Percentiles rank a stretch among this genome's conserved stretches.
Evolutionary conservation across 108 stramenopile genomes (phyloP).

Genomic region (Epithemia pelagica): DNA sequence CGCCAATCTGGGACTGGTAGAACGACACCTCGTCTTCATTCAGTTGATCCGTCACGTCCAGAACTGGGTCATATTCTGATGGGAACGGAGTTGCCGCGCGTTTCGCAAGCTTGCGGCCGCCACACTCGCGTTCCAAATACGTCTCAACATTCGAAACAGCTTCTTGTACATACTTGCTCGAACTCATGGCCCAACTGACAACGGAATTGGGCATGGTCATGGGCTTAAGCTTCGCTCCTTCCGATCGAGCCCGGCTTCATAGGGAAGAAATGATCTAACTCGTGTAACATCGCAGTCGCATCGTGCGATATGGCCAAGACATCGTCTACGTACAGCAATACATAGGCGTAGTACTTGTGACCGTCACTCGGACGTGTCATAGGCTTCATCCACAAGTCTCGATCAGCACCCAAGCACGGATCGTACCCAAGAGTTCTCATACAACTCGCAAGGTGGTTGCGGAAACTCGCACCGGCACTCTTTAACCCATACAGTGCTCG

Average conservation of each 20-base stretch:
- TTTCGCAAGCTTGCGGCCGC: not conserved
- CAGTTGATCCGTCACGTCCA: slow-evolving; percentile 7
- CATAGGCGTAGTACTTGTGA: slow-evolving; percentile 20
- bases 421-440: not conserved
- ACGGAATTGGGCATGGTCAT: slow-evolving; percentile 3
- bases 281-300: no score
- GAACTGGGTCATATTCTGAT: not conserved
- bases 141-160: slow-evolving; percentile 24
- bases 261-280: slow-evolving; percentile 1
- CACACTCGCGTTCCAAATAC: slow-evolving; percentile 8
- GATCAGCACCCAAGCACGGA: slow-evolving; percentile 1
- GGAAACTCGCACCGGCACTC: slow-evolving; percentile 1
- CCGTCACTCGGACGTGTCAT: slow-evolving; percentile 2
- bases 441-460: not conserved
- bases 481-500: slow-evolving; percentile 28
- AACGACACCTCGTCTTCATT: slow-evolving; percentile 6
- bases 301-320: no score
- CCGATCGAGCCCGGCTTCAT: slow-evolving; percentile 1
- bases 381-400: slow-evolving; percentile 1
- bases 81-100: not conserved
- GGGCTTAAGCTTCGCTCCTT: slow-evolving; percentile 7
- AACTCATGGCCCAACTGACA: not conserved
- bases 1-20: slow-evolving; percentile 30
- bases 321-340: slow-evolving; percentile 24
- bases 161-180: slow-evolving; percentile 27